These are phyloP conservation scores for Cutaneotrichosporon daszewskae DNA, from an alignment of 1,284 basidiomycete genomes.

Conservation along the genomic window DNA sequence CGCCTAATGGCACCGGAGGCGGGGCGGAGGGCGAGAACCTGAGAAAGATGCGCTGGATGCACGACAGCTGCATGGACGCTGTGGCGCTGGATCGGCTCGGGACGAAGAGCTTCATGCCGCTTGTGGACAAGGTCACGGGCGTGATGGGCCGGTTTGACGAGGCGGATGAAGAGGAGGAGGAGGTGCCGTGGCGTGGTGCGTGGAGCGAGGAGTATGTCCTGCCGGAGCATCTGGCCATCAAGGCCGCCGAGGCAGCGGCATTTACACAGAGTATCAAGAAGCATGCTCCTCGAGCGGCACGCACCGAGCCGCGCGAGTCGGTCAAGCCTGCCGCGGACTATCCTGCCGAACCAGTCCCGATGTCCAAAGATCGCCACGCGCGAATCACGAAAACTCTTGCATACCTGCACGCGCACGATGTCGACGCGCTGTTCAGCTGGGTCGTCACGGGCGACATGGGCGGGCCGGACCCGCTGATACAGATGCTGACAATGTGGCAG, in stretches of 20 bases:
- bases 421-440: slow-evolving; percentile 71
- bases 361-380: slow-evolving; percentile 16
- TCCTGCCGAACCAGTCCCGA: too few relatives aligned
- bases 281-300: neutral
- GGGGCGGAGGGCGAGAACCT: slow-evolving; percentile 52
- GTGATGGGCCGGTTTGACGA: slow-evolving; percentile 40
- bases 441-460: slow-evolving; percentile 76
- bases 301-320: neutral
- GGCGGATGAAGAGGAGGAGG: slow-evolving; percentile 15
- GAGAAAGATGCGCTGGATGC: slow-evolving; percentile 71
- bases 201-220: slow-evolving; percentile 34
- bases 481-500: slow-evolving; percentile 82
- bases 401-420: slow-evolving; percentile 79
- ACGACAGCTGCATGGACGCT: slow-evolving; percentile 77
- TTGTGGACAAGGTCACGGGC: slow-evolving; percentile 45
- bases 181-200: slow-evolving; percentile 26
- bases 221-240: slow-evolving; percentile 24
- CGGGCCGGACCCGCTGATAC: slow-evolving; percentile 78
- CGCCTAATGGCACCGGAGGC: slow-evolving; percentile 8
- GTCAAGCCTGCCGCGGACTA: neutral
- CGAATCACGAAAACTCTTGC: slow-evolving; percentile 68
- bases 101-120: slow-evolving; percentile 46
- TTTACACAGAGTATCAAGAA: too few relatives aligned
- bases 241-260: slow-evolving; percentile 8
- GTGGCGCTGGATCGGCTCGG: slow-evolving; percentile 49